Percentiles rank a stretch among this genome's conserved stretches.
Conservation (phyloP, 169 alveolate species). For the Eimeria tenella region DNA sequence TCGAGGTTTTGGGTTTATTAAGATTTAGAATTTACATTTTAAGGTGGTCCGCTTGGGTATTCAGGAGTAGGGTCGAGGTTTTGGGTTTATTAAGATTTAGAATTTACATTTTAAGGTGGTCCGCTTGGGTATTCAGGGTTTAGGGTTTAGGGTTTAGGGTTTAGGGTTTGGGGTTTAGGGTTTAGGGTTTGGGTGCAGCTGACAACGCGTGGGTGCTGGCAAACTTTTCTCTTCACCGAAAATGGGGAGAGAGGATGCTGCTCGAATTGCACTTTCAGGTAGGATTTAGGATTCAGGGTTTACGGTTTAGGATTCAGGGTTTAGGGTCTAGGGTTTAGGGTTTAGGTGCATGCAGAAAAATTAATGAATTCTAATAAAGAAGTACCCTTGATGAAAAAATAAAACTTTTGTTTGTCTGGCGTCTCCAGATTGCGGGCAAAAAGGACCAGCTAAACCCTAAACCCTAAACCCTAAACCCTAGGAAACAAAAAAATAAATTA, state of each 20-base stretch:
- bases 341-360: not conserved
- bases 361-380: not conserved
- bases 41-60: not conserved
- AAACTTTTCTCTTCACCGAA: slow-evolving; percentile 69
- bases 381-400: not conserved
- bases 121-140: not conserved
- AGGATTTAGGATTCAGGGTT: not conserved
- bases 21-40: not conserved
- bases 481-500: not conserved
- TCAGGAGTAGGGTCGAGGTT: not conserved
- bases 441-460: not conserved
- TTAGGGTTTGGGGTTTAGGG: slow-evolving; percentile 52
- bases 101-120: no score
- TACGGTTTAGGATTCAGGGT: not conserved
- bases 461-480: not conserved
- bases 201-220: slow-evolving; percentile 66
- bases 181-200: slow-evolving; percentile 36
- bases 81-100: not conserved
- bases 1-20: not conserved
- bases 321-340: not conserved
- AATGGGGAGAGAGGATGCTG: slow-evolving; percentile 69
- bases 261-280: slow-evolving; percentile 76
- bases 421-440: not conserved
- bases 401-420: no score
- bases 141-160: slow-evolving; percentile 46